Evolutionary conservation across 352 stramenopile species (phyloP).

Genomic region (Globisporangium uncinulatum): DNA sequence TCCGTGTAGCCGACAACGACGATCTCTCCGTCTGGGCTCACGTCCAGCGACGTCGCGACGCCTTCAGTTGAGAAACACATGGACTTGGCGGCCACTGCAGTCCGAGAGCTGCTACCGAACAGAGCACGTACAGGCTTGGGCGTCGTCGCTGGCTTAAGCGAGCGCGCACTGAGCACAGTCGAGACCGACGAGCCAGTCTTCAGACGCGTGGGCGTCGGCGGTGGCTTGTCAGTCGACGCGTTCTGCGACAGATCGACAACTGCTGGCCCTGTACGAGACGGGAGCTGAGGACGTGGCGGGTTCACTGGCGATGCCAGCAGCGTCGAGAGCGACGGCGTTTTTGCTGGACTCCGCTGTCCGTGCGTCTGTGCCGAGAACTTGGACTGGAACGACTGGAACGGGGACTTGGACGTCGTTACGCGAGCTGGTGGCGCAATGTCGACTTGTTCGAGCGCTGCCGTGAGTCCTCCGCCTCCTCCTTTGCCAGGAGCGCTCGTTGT

Average conservation of each 20-base stretch:
- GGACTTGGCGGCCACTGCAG: slow-evolving; percentile 49
- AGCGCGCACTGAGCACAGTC: neutral
- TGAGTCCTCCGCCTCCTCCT: neutral
- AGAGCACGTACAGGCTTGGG: slow-evolving; percentile 47
- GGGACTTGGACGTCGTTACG: slow-evolving; percentile 46
- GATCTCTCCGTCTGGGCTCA: slow-evolving; percentile 72
- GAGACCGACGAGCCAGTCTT: slow-evolving; percentile 7
- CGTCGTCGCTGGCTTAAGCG: slow-evolving; percentile 12
- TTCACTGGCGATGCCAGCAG: slow-evolving; percentile 14
- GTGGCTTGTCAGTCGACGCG: slow-evolving; percentile 12
- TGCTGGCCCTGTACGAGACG: slow-evolving; percentile 22
- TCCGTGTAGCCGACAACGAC: slow-evolving; percentile 80
- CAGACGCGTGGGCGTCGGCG: slow-evolving; percentile 32
- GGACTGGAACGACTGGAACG: slow-evolving; percentile 77
- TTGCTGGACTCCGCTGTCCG: slow-evolving; percentile 8
- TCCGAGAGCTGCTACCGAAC: slow-evolving; percentile 24
- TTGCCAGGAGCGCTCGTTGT: neutral
- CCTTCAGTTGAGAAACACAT: slow-evolving; percentile 79
- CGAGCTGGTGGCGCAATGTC: slow-evolving; percentile 26
- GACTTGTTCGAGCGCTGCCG: slow-evolving; percentile 26
- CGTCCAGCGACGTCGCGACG: slow-evolving; percentile 67
- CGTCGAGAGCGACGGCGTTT: slow-evolving; percentile 6
- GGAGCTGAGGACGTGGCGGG: slow-evolving; percentile 8
- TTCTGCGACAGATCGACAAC: slow-evolving; percentile 25
- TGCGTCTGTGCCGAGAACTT: slow-evolving; percentile 30